A percentile compares a stretch with the other conserved stretches of the same genome.
These are phyloP conservation scores for Adansonia digitata DNA, from an alignment of 345 rosid genomes.

Conservation along the genomic window DNA sequence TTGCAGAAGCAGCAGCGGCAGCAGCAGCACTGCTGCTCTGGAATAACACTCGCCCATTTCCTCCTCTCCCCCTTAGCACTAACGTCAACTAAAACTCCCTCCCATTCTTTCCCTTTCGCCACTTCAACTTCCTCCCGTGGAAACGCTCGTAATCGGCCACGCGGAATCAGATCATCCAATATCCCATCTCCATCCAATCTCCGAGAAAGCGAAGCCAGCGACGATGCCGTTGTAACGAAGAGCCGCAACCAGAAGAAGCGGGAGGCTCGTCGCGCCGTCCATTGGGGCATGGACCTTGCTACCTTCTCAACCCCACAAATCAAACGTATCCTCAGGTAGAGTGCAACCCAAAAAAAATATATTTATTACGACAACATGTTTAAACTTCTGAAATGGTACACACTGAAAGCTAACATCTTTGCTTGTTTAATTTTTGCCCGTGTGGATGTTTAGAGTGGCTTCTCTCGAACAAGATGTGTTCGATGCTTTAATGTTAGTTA, in stretches of 20 bases:
- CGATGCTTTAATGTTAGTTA: conserved; percentile 75
- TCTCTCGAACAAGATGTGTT: conserved; percentile 62
- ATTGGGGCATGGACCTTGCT: conserved; percentile 78
- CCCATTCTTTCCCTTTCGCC: conserved; percentile 17
- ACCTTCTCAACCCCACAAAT: conserved; percentile 67
- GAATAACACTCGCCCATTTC: conserved; percentile 1
- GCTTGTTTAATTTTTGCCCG: neutral
- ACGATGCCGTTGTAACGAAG: conserved; percentile 38
- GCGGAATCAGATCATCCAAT: conserved; percentile 29
- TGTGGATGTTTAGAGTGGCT: conserved; percentile 41
- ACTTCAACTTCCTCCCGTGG: conserved; percentile 30
- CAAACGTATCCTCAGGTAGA: conserved; percentile 60
- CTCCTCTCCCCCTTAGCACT: conserved; percentile 9
- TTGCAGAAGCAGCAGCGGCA: conserved; percentile 17
- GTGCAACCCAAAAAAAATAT: neutral
- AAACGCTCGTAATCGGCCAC: conserved; percentile 22
- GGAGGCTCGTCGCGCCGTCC: conserved; percentile 80
- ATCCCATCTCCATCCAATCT: conserved; percentile 23
- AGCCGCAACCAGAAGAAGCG: conserved; percentile 87
- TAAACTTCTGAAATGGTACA: neutral
- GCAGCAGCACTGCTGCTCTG: conserved; percentile 15
- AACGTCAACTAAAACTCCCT: conserved; percentile 11
- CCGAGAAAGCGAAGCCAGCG: conserved; percentile 27
- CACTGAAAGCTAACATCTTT: neutral
- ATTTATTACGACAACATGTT: neutral